These are phyloP conservation scores for Myxozyma kluyveri DNA, from an alignment of 805 yeast species.

Conservation along the genomic window DNA sequence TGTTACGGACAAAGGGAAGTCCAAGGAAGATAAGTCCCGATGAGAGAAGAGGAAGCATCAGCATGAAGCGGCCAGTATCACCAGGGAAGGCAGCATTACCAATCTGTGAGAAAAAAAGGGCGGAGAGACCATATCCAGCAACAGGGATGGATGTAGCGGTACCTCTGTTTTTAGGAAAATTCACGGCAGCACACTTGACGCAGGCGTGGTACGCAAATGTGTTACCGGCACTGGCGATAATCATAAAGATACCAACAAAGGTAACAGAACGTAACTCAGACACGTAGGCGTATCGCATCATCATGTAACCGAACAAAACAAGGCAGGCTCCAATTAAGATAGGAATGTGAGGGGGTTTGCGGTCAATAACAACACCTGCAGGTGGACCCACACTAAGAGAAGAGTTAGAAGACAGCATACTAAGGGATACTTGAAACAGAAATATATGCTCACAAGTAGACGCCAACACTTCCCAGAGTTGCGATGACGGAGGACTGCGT, in stretches of 20 bases:
- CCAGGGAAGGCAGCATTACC: conserved; percentile 56
- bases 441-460: conserved; percentile 42
- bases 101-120: conserved; percentile 59
- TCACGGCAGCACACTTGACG: conserved; percentile 70
- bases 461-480: conserved; percentile 64
- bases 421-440: background rate
- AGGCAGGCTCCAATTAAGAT: conserved; percentile 43
- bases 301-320: conserved; percentile 55
- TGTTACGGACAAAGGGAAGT: conserved; percentile 29
- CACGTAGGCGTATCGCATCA: conserved; percentile 53
- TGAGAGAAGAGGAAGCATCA: conserved; percentile 29
- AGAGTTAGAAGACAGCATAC: background rate
- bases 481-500: conserved; percentile 64
- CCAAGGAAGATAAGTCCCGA: conserved; percentile 30
- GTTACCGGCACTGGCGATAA: conserved; percentile 65
- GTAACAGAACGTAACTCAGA: conserved; percentile 39
- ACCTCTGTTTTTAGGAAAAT: conserved; percentile 66
- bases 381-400: conserved; percentile 55
- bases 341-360: conserved; percentile 55
- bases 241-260: conserved; percentile 47
- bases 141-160: conserved; percentile 73
- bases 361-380: conserved; percentile 64
- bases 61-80: conserved; percentile 51
- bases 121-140: conserved; percentile 72
- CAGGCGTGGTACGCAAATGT: conserved; percentile 63